These are phyloP conservation scores for Perkinsela sp. DNA, from an alignment of 208 protist species.

Conservation along the genomic window DNA sequence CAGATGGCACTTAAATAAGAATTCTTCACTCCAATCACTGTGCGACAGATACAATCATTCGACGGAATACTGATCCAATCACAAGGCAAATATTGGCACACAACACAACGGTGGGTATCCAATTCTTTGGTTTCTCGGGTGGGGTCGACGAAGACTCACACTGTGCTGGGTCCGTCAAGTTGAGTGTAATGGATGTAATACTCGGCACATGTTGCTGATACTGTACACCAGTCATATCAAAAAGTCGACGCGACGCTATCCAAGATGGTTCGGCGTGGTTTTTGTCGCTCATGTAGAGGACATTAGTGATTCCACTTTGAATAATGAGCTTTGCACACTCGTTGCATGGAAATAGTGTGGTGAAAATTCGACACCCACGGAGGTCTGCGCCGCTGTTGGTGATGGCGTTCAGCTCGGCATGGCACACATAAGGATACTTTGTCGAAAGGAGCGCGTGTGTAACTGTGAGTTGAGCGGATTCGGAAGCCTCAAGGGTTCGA, in stretches of 20 bases:
- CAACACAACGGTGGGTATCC: no score
- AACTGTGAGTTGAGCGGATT: slow-evolving; percentile 1
- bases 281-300: slow-evolving; percentile 17
- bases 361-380: slow-evolving; percentile 15
- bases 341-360: slow-evolving; percentile 27
- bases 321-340: slow-evolving; percentile 40
- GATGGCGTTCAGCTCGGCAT: slow-evolving; percentile 30
- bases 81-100: no score
- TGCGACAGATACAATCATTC: no score
- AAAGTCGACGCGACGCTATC: slow-evolving; percentile 9
- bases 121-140: no score
- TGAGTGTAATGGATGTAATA: neutral
- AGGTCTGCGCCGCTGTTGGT: slow-evolving; percentile 15
- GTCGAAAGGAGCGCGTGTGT: slow-evolving; percentile 8
- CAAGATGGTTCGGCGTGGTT: slow-evolving; percentile 9
- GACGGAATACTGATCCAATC: no score
- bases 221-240: slow-evolving; percentile 8
- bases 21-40: no score
- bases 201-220: neutral
- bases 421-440: slow-evolving; percentile 26
- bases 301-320: slow-evolving; percentile 14
- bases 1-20: no score
- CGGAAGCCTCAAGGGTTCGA: neutral
- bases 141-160: no score
- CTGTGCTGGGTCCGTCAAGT: neutral